A percentile compares a stretch with the other conserved stretches of the same genome.
Conservation (phyloP, 2,329 filamentous ascomycete genomes). For the Botrytis cinerea region DNA sequence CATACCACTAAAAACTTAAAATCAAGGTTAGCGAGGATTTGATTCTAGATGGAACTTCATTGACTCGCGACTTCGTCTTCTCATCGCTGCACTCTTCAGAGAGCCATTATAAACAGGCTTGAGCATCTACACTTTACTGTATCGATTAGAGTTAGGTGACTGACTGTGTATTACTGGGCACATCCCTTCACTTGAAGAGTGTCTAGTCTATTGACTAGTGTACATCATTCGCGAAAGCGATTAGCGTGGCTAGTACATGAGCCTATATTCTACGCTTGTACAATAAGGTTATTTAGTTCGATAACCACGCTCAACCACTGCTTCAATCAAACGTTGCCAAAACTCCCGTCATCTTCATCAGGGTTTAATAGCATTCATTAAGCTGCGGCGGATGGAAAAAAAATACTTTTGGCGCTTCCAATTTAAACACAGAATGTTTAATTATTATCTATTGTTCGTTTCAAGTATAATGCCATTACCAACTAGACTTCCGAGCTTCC, state of each 20-base stretch:
- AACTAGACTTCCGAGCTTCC: not conserved
- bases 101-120: not conserved
- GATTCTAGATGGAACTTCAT: not conserved
- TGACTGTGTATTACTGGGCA: not conserved
- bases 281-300: not conserved
- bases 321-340: not conserved
- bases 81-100: not conserved
- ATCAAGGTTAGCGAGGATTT: not conserved
- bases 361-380: not conserved
- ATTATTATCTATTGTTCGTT: not conserved
- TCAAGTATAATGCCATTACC: not conserved
- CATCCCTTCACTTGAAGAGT: not conserved
- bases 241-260: not conserved
- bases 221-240: not conserved
- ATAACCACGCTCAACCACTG: not conserved
- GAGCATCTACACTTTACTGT: not conserved
- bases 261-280: rapidly evolving
- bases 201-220: not conserved
- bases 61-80: not conserved
- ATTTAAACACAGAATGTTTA: not conserved
- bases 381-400: not conserved
- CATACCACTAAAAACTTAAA: not conserved
- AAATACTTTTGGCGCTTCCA: not conserved
- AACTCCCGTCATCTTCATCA: not conserved
- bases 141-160: not conserved